Evolutionary conservation across 108 stramenopile genomes (phyloP), one percentile per base, ranked within the genome.

Genomic region (Discostella stelligeroides): DNA sequence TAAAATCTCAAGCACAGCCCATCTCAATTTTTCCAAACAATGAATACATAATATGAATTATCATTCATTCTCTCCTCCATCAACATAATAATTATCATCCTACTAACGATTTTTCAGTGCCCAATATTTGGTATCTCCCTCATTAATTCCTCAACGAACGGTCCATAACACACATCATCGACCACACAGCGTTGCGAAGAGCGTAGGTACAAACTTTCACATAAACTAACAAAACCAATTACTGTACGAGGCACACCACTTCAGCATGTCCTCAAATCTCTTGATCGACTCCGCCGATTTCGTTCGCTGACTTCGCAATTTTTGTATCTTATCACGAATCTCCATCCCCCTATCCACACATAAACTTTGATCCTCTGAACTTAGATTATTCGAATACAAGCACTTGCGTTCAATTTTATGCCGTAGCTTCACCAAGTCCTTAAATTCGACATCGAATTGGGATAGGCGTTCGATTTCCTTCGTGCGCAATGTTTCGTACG

Each of bases 181-280:
- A n/a, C n/a, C n/a, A n/a, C n/a, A n/a, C n/a, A n/a, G n/a, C n/a
- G n/a, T n/a, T n/a, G n/a, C n/a, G n/a, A n/a, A n/a, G n/a, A n/a
- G n/a, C n/a, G n/a, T n/a, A n/a, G n/a, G n/a, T n/a, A n/a, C n/a
- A n/a, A n/a, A n/a, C 34, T 5, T 34, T 6, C 34, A 34, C 34
- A 28, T 56, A 13, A 21, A 30, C 64, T 43, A 79, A 43, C 77
- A 79, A 30, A 79, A 66, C 77, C 77, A 79, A 66, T 79, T 79
- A n/a, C 61, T 66, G 51, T 66, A 79, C 15, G 64, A 71, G 12
- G 69, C 70, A 61, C 77, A 79, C 77, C 77, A 79, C n/a, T 27
- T 48, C 18, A 71, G 55, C 77, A 61, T 70, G 17, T 48, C 40
- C 29, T 70, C 43, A 48, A 71, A 79, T 58, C 77, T 42, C 17